Evolutionary conservation across 176 grass and related monocot species (phyloP).

Genomic region (Hyparrhenia diplandra): DNA sequence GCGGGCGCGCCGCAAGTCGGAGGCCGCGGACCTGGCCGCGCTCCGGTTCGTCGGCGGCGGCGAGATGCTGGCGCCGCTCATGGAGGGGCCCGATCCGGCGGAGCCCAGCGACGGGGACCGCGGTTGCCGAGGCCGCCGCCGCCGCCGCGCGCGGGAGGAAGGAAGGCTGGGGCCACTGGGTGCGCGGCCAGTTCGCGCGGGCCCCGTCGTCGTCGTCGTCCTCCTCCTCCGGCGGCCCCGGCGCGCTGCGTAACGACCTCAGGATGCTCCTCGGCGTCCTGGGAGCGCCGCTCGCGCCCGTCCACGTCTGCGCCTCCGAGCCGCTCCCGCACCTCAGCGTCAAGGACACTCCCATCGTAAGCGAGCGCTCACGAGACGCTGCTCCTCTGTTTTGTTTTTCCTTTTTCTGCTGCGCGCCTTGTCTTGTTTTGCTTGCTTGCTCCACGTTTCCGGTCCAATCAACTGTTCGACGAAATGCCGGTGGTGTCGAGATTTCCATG

Average conservation of each 20-base stretch:
- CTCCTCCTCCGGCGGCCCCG: conserved; percentile 4
- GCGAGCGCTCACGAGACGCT: background rate
- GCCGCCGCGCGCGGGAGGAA: conserved; percentile 20
- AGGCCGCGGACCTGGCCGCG: conserved; percentile 17
- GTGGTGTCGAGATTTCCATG: background rate
- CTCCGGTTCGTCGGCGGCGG: conserved; percentile 3
- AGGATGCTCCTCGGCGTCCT: conserved; percentile 66
- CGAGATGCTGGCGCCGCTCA: conserved; percentile 67
- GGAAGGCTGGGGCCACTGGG: conserved; percentile 63
- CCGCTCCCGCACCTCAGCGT: conserved; percentile 68
- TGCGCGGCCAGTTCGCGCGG: conserved; percentile 44
- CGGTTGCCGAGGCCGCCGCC: too few relatives aligned
- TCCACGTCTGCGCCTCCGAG: conserved; percentile 60
- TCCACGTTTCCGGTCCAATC: conserved; percentile 10
- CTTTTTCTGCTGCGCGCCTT: background rate
- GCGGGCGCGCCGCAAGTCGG: conserved; percentile 28
- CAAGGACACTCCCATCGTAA: conserved; percentile 81
- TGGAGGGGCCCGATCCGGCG: conserved; percentile 79
- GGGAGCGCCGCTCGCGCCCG: conserved; percentile 65
- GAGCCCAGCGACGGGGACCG: conserved; percentile 34
- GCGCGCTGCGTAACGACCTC: conserved; percentile 46
- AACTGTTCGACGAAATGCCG: conserved; percentile 32
- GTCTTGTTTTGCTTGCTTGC: background rate
- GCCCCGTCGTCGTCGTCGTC: conserved; percentile 14
- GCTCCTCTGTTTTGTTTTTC: background rate